phyloP scores from a whole-genome alignment of 2,329 filamentous ascomycete genomes.

The Trichoderma endophyticum region DNA sequence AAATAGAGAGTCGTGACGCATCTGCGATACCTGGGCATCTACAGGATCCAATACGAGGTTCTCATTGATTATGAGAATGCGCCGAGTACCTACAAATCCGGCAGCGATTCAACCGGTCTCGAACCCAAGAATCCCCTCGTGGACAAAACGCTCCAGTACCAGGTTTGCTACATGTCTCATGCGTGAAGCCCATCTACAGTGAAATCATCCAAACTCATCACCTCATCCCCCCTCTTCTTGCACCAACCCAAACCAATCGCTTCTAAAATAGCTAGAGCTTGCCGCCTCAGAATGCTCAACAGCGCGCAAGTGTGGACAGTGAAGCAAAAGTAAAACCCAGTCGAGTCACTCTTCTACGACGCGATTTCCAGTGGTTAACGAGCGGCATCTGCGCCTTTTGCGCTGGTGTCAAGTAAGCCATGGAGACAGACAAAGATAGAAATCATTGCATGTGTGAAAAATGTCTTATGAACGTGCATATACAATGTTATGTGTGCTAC shows the following conservation, averaged over 20 bases:
- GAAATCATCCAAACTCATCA: not conserved
- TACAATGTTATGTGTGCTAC: not conserved
- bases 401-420: slow-evolving; percentile 33
- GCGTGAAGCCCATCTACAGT: not conserved
- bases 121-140: not conserved
- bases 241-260: slow-evolving; percentile 31
- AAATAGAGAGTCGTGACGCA: not conserved
- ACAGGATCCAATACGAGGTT: not conserved
- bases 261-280: slow-evolving; percentile 67
- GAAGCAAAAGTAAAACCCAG: slow-evolving; percentile 57
- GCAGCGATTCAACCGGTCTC: not conserved
- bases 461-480: not conserved
- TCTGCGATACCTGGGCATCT: too few relatives aligned
- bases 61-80: not conserved
- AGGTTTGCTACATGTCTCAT: not conserved
- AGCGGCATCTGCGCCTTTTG: slow-evolving; percentile 26
- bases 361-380: slow-evolving; percentile 32
- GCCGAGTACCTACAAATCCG: not conserved
- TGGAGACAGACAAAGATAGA: slow-evolving; percentile 33
- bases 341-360: slow-evolving; percentile 23
- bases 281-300: slow-evolving; percentile 51
- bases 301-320: slow-evolving; percentile 67
- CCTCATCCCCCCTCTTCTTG: not conserved
- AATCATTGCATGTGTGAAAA: not conserved
- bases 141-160: not conserved